Base-by-base conservation (phyloP, 768 basidiomycete genomes). In the Mycena floridula region DNA sequence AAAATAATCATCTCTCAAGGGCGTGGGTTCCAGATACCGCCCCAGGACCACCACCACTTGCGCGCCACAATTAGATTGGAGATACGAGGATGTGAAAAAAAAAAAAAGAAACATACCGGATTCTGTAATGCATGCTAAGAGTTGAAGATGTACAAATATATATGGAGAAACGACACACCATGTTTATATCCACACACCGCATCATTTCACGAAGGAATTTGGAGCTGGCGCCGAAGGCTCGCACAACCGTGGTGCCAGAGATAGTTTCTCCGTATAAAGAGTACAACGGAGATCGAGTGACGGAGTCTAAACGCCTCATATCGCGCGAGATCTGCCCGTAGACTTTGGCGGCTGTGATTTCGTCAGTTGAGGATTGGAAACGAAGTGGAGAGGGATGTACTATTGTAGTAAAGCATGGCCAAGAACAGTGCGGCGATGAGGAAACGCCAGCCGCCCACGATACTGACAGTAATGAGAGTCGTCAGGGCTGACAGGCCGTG, bases 301-400 rank as follows among this genome's bases (percentile, higher is more conserved):
- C 72, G 16, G 74, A 74, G 45, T 73, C 72, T 73, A 46, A 64
- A 43, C 88, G 73, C 49, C 88, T 76, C 84, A 90, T 82, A 59
- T 90, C 89, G 44, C 93, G 74, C 11, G 89, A 88, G 1, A 89
- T 89, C 63, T 92, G 92, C 28, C 87, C 83, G 49, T 88, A 90
- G 18, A 77, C 63, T 51, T 66, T 72, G 42, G 67, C 66, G 42
- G 41, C 38, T n/a, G 27, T 18, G 9, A 21, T 25, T 8, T 37
- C 27, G 41, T 18, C 36, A 24, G 12, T 36, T 16, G 25, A 3
- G n/a, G 23, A 13, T 9, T 35, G 11, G 22, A 40, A 28, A 18
- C 18, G 23, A 39, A 26, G 22, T 16, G 47, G 65, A 20, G 11
- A 8, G 20, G 13, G 16, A 21, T 20, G 13, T 24, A 40, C 24